Evolutionary conservation across 2,329 filamentous ascomycete species (phyloP), one percentile per base, ranked within the genome.

Genomic region (Colletotrichum nymphaeae): DNA sequence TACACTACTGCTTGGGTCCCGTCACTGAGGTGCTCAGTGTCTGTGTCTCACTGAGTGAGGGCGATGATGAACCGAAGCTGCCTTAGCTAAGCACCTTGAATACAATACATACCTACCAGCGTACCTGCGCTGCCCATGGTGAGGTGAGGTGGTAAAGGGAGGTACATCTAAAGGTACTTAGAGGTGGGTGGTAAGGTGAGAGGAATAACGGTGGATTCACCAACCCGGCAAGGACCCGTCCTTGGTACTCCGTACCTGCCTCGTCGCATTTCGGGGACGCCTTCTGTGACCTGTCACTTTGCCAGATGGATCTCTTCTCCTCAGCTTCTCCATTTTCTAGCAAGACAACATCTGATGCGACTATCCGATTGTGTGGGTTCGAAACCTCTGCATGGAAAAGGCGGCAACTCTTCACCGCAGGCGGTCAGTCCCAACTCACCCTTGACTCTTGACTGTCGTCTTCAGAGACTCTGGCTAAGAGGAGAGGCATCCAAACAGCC

Each of bases 181-280:
- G 8, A 49, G 42, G 42, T 49, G 42, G 8, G 37, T 7, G 16
- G 16, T 9, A 19, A 49, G 42, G 42, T 49, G 42, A 49, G 19
- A 42, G 37, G 52, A 53, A 4, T 12, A 28, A 11, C 26, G 53
- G 53, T 26, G 53, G 53, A 56, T 12, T 56, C 53, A 58, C 52
- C 24, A 55, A 59, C 65, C 46, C 59, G 52, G 64, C 53, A 69
- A 52, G 32, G 37, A 66, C 42, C 52, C 30, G 26, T 62, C 30
- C 59, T 55, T 59, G 69, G 66, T 64, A 35, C 66, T 59, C 66
- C 59, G 66, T 64, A 28, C 53, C 69, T 62, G 24, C 60, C 70
- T 73, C 60, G 42, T 70, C 67, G n/a, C 70, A 70, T 70, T 64
- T 70, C 67, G 67, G 60, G 60, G 56, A 65, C 67, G 32, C 60